Base-by-base conservation (phyloP, 1,284 basidiomycete genomes). In the Tylopilus sp. region DNA sequence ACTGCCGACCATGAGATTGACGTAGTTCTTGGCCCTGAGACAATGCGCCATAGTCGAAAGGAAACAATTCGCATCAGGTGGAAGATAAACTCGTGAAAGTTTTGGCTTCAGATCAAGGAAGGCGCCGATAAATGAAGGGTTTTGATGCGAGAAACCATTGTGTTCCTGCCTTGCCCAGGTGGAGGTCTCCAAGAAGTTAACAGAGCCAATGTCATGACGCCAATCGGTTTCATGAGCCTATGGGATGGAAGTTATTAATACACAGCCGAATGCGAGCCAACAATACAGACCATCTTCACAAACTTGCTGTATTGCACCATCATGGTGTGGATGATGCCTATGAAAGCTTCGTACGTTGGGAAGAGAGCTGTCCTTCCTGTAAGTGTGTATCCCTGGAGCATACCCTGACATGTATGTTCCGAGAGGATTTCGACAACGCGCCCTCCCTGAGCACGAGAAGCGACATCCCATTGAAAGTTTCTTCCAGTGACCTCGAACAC, bases 11-110 rank as follows among this genome's bases (percentile, higher is more conserved):
- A 95, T 88, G 50, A 92, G 70, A 67, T 93, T 92, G 54, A 92
- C 75, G 60, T 92, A 93, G 72, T 92, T 88, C 76, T 88, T 90
- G 28, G 90, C 84, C 43, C 86, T 74, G 57, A 95, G 69, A 62
- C 89, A 92, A 71, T 95, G 93, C 5, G 87, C 82, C 53, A 94
- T 78, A 22, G 86, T 88, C 39, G 86, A 88, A 53, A 94, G 72
- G 72, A 88, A 85, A 62, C 88, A 89, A 71, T 95, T 94, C 32
- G 88, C 87, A 66, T 95, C 93, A n/a, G 92, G 89, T 0, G 93
- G 92, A 32, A 95, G 77, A 70, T 94, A 95, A 36, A 95, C 88
- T 15, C 93, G 82, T 1, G 88, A 88, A 44, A 87, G 77, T 41
- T 76, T 73, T 17, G 88, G 79, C 58, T 92, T 92, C 55, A 94